A percentile compares a stretch with the other conserved stretches of the same genome.
phyloP scores from a whole-genome alignment of 2,329 filamentous ascomycete species.

The Chaetomiaceae sp. region DNA sequence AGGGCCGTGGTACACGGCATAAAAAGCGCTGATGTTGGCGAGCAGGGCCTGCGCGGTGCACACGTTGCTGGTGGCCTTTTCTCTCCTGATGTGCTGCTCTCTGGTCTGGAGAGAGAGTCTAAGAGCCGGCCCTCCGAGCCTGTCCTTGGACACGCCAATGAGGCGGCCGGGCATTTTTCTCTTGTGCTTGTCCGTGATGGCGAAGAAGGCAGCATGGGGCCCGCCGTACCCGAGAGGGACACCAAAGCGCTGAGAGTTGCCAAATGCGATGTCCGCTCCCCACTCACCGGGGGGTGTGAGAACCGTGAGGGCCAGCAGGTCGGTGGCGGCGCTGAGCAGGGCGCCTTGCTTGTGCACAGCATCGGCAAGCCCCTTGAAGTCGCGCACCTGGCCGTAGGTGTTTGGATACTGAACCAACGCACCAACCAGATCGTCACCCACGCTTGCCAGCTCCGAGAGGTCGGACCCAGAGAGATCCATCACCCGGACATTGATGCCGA shows the following conservation, averaged over 20 bases:
- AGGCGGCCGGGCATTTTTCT: conserved; percentile 88
- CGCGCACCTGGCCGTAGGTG: conserved; percentile 72
- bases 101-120: conserved; percentile 84
- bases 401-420: conserved; percentile 95
- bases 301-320: conserved; percentile 80
- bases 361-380: conserved; percentile 71
- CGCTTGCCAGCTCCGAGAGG: conserved; percentile 59
- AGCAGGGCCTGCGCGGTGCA: conserved; percentile 92
- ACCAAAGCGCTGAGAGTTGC: conserved; percentile 85
- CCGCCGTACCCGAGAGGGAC: conserved; percentile 90
- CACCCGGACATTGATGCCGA: conserved; percentile 74
- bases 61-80: conserved; percentile 97
- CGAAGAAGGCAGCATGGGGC: conserved; percentile 96
- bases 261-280: conserved; percentile 92
- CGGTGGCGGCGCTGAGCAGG: conserved; percentile 82
- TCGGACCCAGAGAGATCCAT: conserved; percentile 64
- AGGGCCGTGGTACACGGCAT: conserved; percentile 90
- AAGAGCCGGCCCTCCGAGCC: conserved; percentile 75
- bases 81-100: conserved; percentile 92
- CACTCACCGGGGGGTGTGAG: conserved; percentile 90
- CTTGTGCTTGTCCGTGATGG: conserved; percentile 86
- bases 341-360: conserved; percentile 72
- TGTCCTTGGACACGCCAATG: conserved; percentile 87
- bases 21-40: conserved; percentile 94
- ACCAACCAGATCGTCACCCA: conserved; percentile 79